Conservation (phyloP, 352 stramenopile species). For the Phytophthora boehmeriae region DNA sequence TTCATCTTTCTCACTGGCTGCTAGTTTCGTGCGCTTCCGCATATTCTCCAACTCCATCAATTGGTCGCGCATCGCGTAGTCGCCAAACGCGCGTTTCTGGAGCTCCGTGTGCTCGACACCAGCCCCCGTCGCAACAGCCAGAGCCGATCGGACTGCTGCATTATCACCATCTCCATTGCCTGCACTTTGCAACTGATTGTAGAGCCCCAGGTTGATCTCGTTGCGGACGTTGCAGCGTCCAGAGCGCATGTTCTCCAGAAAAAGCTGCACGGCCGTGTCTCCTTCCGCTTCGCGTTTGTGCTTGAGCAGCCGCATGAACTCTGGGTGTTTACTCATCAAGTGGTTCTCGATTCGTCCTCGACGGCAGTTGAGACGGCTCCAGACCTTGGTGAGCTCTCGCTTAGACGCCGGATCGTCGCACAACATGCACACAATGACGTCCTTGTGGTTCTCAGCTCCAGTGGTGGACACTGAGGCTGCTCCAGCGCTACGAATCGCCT, state of each 20-base stretch:
- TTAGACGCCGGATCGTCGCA: conserved; percentile 69
- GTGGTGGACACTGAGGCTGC: conserved; percentile 7
- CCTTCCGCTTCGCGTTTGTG: conserved; percentile 77
- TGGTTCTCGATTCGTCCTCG: conserved; percentile 83
- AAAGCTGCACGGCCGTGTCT: conserved; percentile 76
- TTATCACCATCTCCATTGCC: conserved; percentile 1
- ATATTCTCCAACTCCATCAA: conserved; percentile 25
- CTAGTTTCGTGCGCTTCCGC: conserved; percentile 33
- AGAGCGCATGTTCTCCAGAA: conserved; percentile 77
- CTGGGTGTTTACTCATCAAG: conserved; percentile 78
- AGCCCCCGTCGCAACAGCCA: background rate
- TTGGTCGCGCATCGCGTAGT: conserved; percentile 27
- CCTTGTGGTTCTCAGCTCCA: conserved; percentile 30
- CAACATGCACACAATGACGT: conserved; percentile 81
- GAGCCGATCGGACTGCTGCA: conserved; percentile 7
- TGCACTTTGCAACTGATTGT: conserved; percentile 50
- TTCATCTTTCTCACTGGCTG: conserved; percentile 10
- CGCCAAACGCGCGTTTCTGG: conserved; percentile 33
- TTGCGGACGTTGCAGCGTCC: conserved; percentile 69
- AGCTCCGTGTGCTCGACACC: conserved; percentile 15
- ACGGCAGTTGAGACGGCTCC: conserved; percentile 75
- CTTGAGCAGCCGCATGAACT: conserved; percentile 83
- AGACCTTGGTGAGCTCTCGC: conserved; percentile 70
- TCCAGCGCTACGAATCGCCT: conserved; percentile 11
- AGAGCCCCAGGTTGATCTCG: conserved; percentile 69